These are phyloP conservation scores for Trypanosoma theileri DNA, from an alignment of 208 protist genomes.

Conservation along the genomic window DNA sequence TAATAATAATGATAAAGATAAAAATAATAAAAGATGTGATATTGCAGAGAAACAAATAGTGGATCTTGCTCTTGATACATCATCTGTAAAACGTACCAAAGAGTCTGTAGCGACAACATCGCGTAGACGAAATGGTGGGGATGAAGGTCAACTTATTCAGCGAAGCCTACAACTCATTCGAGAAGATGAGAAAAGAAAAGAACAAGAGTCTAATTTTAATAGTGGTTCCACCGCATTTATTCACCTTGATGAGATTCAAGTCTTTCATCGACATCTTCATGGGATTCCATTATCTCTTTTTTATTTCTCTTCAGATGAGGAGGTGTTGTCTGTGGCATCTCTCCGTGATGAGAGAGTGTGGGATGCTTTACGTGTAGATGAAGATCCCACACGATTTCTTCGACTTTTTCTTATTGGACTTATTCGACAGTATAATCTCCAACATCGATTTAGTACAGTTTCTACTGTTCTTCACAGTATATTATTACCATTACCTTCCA, in stretches of 20 bases:
- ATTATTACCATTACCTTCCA: constrained; percentile 5
- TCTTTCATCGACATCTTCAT: constrained; percentile 15
- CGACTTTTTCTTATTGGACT: constrained; percentile 48
- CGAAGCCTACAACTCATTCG: constrained; percentile 10
- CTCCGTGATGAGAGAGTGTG: constrained; percentile 36
- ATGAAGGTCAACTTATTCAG: constrained; percentile 19
- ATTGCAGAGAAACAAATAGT: neutral
- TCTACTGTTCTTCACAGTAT: constrained; percentile 17
- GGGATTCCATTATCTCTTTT: neutral
- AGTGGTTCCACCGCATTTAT: neutral
- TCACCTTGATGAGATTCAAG: constrained; percentile 11
- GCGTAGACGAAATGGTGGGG: constrained; percentile 6
- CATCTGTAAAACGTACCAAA: neutral
- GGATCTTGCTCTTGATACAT: neutral
- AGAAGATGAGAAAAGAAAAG: neutral
- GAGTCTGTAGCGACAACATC: neutral
- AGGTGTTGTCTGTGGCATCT: constrained; percentile 2
- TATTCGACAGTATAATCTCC: constrained; percentile 46
- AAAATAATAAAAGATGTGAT: neutral
- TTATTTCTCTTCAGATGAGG: neutral
- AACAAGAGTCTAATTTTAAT: neutral
- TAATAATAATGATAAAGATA: neutral
- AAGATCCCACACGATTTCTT: constrained; percentile 47
- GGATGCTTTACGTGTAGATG: constrained; percentile 33
- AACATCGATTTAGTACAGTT: constrained; percentile 28